Percentiles rank a stretch among this genome's conserved stretches.
Conservation (phyloP, 768 basidiomycete genomes). For the Dentipellis sp. region DNA sequence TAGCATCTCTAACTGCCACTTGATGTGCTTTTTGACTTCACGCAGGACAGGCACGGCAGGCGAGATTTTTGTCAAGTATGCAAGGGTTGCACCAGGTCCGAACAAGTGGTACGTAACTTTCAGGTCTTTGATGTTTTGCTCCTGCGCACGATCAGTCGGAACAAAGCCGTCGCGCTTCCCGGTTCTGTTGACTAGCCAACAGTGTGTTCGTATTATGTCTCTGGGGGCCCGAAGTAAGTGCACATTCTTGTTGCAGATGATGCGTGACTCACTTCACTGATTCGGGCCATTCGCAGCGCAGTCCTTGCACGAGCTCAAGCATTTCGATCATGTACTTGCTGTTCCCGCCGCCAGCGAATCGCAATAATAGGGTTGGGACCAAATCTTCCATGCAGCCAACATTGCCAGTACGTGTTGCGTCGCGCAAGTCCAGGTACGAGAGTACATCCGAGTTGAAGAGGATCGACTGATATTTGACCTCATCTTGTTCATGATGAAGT, state of each 20-base stretch:
- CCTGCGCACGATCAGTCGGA: slow-evolving; percentile 23
- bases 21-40: too few species aligned
- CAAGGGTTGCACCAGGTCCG: too few species aligned
- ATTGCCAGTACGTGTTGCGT: slow-evolving; percentile 17
- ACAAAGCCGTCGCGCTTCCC: slow-evolving; percentile 17
- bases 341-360: slow-evolving; percentile 26
- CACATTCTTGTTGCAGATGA: too few species aligned
- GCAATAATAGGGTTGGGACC: slow-evolving; percentile 23
- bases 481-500: not conserved
- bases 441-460: slow-evolving; percentile 11
- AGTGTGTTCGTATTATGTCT: slow-evolving; percentile 20
- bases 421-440: slow-evolving; percentile 2
- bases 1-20: too few species aligned
- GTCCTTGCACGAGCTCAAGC: slow-evolving; percentile 25
- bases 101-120: slow-evolving; percentile 14
- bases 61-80: too few species aligned
- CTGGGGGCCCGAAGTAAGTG: slow-evolving; percentile 1
- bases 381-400: slow-evolving; percentile 27
- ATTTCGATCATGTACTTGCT: slow-evolving; percentile 25
- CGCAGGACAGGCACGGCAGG: too few species aligned
- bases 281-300: slow-evolving; percentile 22
- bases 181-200: slow-evolving; percentile 24
- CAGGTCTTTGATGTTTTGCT: slow-evolving; percentile 28
- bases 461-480: not conserved
- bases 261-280: slow-evolving; percentile 16